Evolutionary conservation across 768 basidiomycete species (phyloP).

Genomic region (Mycena pura): DNA sequence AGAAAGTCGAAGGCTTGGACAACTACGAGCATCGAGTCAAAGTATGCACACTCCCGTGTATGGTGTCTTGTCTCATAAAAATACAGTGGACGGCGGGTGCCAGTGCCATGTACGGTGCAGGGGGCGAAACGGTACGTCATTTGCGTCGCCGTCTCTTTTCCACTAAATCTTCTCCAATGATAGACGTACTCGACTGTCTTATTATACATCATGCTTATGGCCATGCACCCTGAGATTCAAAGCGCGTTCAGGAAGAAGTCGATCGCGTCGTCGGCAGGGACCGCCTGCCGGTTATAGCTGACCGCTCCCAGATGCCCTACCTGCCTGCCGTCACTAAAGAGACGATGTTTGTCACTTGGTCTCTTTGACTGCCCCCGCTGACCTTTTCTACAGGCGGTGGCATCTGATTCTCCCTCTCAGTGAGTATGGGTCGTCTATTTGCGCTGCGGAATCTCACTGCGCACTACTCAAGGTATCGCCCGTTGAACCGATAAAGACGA

Average conservation of each 20-base stretch:
- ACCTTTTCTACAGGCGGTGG: no score
- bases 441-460: no score
- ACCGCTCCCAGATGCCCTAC: conserved; percentile 21
- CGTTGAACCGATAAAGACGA: no score
- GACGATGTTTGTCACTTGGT: no score
- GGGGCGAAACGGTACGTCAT: neutral
- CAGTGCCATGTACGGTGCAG: neutral
- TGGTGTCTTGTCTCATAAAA: no score
- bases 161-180: neutral
- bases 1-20: neutral
- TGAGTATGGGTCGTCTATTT: no score
- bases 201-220: conserved; percentile 24
- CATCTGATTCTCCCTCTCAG: no score
- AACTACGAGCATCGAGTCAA: neutral
- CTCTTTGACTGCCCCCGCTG: no score
- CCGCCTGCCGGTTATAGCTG: neutral
- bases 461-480: no score
- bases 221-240: conserved; percentile 24
- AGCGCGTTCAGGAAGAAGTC: conserved; percentile 25
- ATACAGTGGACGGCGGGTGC: no score
- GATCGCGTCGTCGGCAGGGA: conserved; percentile 26
- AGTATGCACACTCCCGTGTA: no score
- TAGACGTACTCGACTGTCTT: conserved; percentile 15
- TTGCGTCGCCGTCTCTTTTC: neutral
- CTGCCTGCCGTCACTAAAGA: conserved; percentile 25